Percentiles rank a stretch among this genome's conserved stretches.
Evolutionary conservation across 208 protist species (phyloP).

Genomic region (Trypanosoma vivax): DNA sequence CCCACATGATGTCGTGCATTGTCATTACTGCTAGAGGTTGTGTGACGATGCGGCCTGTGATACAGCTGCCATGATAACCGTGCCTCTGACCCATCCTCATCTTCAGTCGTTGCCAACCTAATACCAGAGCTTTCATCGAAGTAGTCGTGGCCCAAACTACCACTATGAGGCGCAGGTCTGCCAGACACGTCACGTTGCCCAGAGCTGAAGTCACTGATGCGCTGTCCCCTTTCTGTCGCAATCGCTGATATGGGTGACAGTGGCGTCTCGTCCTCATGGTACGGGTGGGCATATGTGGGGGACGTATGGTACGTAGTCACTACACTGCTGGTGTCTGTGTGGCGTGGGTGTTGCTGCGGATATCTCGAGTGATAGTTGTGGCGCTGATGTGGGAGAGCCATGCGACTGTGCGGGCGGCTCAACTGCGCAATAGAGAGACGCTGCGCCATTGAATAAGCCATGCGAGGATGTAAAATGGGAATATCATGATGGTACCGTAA

Average conservation of each 20-base stretch:
- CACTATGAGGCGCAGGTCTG: no score
- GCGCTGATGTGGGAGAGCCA: neutral
- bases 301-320: neutral
- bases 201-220: neutral
- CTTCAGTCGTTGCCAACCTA: neutral
- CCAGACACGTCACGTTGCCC: no score
- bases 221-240: constrained; percentile 2
- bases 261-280: neutral
- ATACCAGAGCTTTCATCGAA: no score
- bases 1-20: neutral
- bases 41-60: no score
- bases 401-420: constrained; percentile 3
- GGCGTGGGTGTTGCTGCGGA: neutral
- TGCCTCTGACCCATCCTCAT: neutral
- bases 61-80: constrained; percentile 11
- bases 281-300: neutral
- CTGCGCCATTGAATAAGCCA: constrained; percentile 6
- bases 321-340: neutral
- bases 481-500: constrained; percentile 21
- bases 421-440: constrained; percentile 9
- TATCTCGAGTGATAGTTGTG: constrained; percentile 1
- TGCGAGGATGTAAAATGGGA: constrained; percentile 15
- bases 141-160: no score
- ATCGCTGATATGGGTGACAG: neutral
- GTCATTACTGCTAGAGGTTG: constrained; percentile 1